Evolutionary conservation across 768 basidiomycete genomes (phyloP), one percentile per base, ranked within the genome.

Genomic region (Leccinum aurantiacum): DNA sequence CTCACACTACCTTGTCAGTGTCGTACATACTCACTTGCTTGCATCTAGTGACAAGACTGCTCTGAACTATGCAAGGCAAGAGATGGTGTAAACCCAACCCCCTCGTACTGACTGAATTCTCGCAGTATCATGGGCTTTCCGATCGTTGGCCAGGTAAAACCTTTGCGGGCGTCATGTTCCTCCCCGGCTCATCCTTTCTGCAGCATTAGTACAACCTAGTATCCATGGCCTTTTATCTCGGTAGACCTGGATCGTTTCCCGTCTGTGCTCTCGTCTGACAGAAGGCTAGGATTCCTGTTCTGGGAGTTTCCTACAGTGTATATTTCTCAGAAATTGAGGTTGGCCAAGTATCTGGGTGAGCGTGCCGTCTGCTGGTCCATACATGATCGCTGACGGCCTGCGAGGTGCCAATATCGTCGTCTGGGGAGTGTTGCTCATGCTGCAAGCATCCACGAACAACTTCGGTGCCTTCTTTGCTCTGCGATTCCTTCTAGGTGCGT

Each of bases 291-390:
- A 1, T 85, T 80, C 63, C 72, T 87, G 15, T 71, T 81, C 38
- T 87, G 80, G 77, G 85, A 88, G 69, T 86, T 87, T 57, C 87
- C 87, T 5, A 86, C 85, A 0, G 81, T 84, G 10, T 87, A 86
- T 64, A 81, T 87, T 56, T 81, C 84, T 1, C 86, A 88, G 72
- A 86, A 84, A 63, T 73, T 82, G 11, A 72, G 83, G 22, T 68
- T 84, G 31, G 85, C 84, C 11, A 87, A 87, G 69, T 87, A 85
- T 63, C 79, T 88, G 9, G 86, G 84, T 84, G 53, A 49, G 69
- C 65, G 38, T 33, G 8, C 22, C 53, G 50, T 56, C 55, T 15
- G 31, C 47, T 6, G 22, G 3, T 29, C 22, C 47, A 27, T 25
- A 35, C 22, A 35, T 46, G 17, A 50, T 14, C 19, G 41, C 57